Percentiles rank a stretch among this genome's conserved stretches.
These are phyloP conservation scores for Pseudovirgaria hyperparasitica DNA, from an alignment of 2,329 filamentous ascomycete species.

Conservation along the genomic window DNA sequence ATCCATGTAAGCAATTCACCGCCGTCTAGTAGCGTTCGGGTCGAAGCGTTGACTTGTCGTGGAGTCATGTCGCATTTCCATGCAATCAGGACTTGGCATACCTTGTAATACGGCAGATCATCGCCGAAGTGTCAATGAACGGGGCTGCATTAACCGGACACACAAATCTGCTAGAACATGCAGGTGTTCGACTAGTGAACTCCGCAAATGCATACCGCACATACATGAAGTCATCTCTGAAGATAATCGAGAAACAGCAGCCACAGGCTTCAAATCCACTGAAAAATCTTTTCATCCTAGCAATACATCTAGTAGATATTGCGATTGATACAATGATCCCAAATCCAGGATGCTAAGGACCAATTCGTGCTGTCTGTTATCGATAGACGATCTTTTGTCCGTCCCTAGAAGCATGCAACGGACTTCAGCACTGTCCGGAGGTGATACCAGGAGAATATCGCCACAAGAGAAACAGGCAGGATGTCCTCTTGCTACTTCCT, in stretches of 20 bases:
- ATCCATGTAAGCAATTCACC: constrained; percentile 8
- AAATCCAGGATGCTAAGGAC: constrained; percentile 4
- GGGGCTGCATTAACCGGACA: no score
- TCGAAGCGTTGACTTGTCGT: background rate
- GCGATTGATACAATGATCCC: no score
- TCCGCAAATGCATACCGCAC: no score
- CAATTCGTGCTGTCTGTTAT: constrained; percentile 2
- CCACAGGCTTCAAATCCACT: no score
- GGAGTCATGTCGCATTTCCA: background rate
- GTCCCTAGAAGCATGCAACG: background rate
- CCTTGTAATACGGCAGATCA: no score
- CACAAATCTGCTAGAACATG: no score
- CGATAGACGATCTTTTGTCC: constrained; percentile 1
- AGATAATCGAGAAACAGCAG: no score
- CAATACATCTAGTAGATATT: no score
- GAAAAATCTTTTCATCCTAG: no score
- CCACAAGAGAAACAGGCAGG: background rate
- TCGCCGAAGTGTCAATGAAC: no score
- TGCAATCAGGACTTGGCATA: constrained; percentile 2
- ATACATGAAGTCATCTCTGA: no score
- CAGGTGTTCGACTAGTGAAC: no score
- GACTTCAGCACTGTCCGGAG: background rate
- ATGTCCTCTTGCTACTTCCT: background rate
- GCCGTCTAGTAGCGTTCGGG: constrained; percentile 7
- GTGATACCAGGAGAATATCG: background rate